Evolutionary conservation across 164 flowering plant genomes (phyloP), one percentile per base, ranked within the genome.

Genomic region (Magnolia sinica): DNA sequence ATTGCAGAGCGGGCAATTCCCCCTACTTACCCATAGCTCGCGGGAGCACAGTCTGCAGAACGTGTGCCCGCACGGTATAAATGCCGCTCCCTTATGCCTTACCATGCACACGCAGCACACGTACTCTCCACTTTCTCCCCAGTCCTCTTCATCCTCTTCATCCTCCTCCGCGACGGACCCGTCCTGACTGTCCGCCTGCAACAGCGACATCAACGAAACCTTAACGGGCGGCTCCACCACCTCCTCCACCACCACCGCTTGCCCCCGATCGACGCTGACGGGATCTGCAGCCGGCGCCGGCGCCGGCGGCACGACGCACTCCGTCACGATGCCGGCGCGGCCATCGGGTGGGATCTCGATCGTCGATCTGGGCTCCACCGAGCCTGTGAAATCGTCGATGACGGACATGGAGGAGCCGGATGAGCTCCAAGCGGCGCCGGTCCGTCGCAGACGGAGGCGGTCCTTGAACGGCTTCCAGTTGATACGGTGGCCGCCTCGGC

Each of bases 71-170:
- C 98, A 95, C 11, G 97, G 97, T n/a, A 92, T 88, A 76, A 94
- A 92, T 2, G 98, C 97, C 29, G 94, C 87, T 0, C 98, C 97
- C 78, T 88, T 94, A 68, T 91, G 94, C 86, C 93, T 82, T 74
- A 94, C 98, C 97, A 91, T 91, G 82, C 99, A 96, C 75, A 96
- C 98, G 81, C 96, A 91, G 80, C 99, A 96, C 14, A 68, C 83
- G 23, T 72, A 66, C 65, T 82, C 67, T 58, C 16, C 82, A 8
- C 11, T 85, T 18, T 37, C 83, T 13, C 70, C 87, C 4, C 73
- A 87, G 1, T 65, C 89, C 0, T 77, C 87, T 1, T 77, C 83
- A 0, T 73, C 87, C 7, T 72, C 87, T 0, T 69, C 86, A 13
- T 8, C 81, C 8, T 16, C 83, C 0, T 72, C 88, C 2, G 55